Conservation (phyloP, 306 rosid species). For the Arachis hypogaea region DNA sequence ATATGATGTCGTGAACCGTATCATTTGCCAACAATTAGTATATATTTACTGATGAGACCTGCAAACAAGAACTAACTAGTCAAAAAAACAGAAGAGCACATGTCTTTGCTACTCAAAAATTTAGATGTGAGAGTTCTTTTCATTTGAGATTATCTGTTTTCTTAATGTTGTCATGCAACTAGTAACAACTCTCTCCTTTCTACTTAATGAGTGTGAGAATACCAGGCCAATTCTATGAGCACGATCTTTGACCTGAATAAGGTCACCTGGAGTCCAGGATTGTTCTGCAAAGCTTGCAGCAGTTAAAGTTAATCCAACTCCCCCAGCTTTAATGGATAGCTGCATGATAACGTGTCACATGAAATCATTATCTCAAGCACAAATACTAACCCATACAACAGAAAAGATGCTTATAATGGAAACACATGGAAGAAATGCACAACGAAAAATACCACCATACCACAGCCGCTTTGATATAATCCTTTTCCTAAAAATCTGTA, state of each 20-base stretch:
- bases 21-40: slow-evolving; percentile 92
- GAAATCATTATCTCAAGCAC: slow-evolving; percentile 34
- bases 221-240: slow-evolving; percentile 99
- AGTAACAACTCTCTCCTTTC: slow-evolving; percentile 2
- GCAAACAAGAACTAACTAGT: slow-evolving; percentile 38
- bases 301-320: slow-evolving; percentile 92
- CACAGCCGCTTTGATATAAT: slow-evolving; percentile 87
- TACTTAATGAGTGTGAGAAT: slow-evolving; percentile 32
- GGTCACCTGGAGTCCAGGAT: slow-evolving; percentile 98
- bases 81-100: slow-evolving; percentile 31
- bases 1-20: slow-evolving; percentile 94
- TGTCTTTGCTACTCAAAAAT: slow-evolving; percentile 4
- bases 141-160: slow-evolving; percentile 27
- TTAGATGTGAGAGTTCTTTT: slow-evolving; percentile 12
- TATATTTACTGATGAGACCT: slow-evolving; percentile 87
- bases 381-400: slow-evolving; percentile 28
- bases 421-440: slow-evolving; percentile 4
- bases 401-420: slow-evolving; percentile 15
- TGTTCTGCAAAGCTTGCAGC: slow-evolving; percentile 96
- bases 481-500: slow-evolving; percentile 84
- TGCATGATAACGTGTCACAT: slow-evolving; percentile 45
- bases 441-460: slow-evolving; percentile 51
- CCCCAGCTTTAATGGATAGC: slow-evolving; percentile 96
- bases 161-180: not conserved
- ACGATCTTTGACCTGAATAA: slow-evolving; percentile 97